Evolutionary conservation across 106 monocot genomes (phyloP).

Genomic region (Platanthera zijinensis): DNA sequence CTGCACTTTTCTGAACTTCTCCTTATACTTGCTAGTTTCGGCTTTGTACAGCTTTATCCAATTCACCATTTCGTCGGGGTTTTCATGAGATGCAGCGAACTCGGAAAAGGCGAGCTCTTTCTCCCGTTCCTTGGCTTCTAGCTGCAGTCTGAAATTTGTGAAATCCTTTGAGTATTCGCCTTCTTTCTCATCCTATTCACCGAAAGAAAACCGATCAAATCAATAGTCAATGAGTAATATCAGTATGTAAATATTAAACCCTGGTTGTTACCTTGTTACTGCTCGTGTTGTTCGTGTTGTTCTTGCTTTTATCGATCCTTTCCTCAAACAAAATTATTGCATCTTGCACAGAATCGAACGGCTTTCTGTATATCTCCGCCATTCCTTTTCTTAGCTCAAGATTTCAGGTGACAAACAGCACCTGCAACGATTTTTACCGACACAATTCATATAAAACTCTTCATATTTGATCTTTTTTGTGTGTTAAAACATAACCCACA

Average conservation of each 20-base stretch:
- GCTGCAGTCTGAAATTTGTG: constrained; percentile 13
- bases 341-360: constrained; percentile 14
- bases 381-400: constrained; percentile 4
- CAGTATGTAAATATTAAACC: neutral
- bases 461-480: too few species aligned
- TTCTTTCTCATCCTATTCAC: constrained; percentile 10
- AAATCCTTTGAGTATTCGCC: constrained; percentile 16
- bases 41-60: constrained; percentile 11
- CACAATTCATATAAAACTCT: neutral
- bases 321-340: constrained; percentile 19
- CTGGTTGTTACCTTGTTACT: neutral
- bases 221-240: neutral
- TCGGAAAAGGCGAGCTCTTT: constrained; percentile 11
- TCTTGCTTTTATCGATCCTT: neutral
- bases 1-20: constrained; percentile 19
- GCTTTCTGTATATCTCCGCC: constrained; percentile 13
- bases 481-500: too few species aligned
- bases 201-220: neutral
- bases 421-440: neutral
- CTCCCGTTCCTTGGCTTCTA: constrained; percentile 12
- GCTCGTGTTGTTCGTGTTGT: neutral
- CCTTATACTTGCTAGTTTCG: constrained; percentile 16
- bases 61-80: constrained; percentile 8
- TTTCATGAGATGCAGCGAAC: constrained; percentile 14
- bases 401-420: neutral